Evolutionary conservation across 345 rosid species (phyloP).

Genomic region (Eucalyptus marginata): DNA sequence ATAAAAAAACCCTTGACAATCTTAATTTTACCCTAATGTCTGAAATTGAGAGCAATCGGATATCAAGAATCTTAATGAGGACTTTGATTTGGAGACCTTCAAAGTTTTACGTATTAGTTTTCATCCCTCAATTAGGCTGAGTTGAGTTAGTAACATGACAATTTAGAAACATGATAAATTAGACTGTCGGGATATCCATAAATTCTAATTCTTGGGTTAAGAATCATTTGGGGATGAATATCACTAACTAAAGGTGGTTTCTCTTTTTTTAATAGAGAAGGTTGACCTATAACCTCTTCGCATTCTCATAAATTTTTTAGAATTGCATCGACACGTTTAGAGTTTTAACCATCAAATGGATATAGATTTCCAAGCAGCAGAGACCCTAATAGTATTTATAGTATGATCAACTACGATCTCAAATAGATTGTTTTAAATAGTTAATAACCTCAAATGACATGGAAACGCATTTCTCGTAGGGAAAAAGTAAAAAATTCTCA

Average conservation of each 20-base stretch:
- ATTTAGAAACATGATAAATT: not conserved
- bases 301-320: not conserved
- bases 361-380: not conserved
- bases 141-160: not conserved
- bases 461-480: not conserved
- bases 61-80: not conserved
- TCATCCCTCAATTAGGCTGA: not conserved
- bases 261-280: not conserved
- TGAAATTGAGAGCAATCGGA: not conserved
- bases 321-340: not conserved
- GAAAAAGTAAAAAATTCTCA: not conserved
- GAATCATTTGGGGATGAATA: not conserved
- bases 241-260: not conserved
- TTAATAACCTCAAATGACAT: not conserved
- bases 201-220: not conserved
- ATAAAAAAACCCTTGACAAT: not conserved
- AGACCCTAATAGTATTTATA: not conserved
- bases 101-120: not conserved
- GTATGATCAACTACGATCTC: not conserved
- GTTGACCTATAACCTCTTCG: not conserved
- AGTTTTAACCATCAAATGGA: not conserved
- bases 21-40: not conserved
- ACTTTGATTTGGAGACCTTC: not conserved
- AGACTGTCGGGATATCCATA: not conserved
- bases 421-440: not conserved